Conservation (phyloP, 2,329 filamentous ascomycete genomes). For the Elsinoe arachidis region DNA sequence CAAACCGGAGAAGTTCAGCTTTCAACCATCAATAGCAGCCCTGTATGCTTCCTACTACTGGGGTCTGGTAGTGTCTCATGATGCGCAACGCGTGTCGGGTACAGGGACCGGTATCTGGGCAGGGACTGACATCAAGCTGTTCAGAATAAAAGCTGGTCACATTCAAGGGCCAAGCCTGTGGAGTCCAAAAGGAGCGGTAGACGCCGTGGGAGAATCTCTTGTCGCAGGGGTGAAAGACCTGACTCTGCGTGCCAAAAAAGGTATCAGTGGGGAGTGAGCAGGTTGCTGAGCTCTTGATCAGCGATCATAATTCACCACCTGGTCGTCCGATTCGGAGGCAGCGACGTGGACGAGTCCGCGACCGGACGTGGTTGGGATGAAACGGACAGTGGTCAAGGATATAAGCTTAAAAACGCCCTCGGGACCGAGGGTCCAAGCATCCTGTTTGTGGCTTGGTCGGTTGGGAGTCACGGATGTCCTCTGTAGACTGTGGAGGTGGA, state of each 20-base stretch:
- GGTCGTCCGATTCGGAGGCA: neutral
- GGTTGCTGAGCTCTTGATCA: neutral
- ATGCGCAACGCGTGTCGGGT: constrained; percentile 79
- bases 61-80: constrained; percentile 83
- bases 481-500: neutral
- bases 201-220: constrained; percentile 66
- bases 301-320: neutral
- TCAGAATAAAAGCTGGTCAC: constrained; percentile 78
- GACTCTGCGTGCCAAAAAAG: constrained; percentile 12
- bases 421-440: constrained; percentile 5
- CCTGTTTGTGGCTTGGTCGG: neutral
- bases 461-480: neutral
- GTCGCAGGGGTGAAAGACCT: constrained; percentile 14
- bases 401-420: constrained; percentile 5
- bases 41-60: constrained; percentile 76
- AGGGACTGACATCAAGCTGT: constrained; percentile 77
- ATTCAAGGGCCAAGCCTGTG: constrained; percentile 65
- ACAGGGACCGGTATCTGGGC: constrained; percentile 85
- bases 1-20: constrained; percentile 51
- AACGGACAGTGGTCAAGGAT: constrained; percentile 5
- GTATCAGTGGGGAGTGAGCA: constrained; percentile 11
- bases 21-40: constrained; percentile 92
- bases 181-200: constrained; percentile 80
- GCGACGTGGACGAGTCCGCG: neutral
- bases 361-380: constrained; percentile 4